Evolutionary conservation across 129 eudicot genomes (phyloP).

Genomic region (carrot (Daucus carota)): DNA sequence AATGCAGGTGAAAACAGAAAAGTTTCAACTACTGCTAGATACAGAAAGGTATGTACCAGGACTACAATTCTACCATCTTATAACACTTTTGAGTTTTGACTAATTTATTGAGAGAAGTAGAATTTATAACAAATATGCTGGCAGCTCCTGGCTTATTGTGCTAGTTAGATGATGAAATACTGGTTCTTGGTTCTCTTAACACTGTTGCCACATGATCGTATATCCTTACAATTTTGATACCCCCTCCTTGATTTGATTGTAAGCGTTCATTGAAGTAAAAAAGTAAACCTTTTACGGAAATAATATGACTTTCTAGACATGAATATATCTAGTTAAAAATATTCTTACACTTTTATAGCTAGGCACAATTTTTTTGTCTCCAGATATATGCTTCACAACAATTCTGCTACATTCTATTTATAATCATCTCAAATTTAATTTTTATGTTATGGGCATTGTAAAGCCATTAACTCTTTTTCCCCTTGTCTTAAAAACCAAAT

Average conservation of each 20-base stretch:
- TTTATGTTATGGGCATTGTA: not conserved
- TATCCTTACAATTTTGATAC: not conserved
- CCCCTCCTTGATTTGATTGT: not conserved
- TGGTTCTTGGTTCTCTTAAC: not conserved
- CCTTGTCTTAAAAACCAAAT: not conserved
- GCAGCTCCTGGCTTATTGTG: not conserved
- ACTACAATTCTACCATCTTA: not conserved
- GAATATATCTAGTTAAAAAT: not conserved
- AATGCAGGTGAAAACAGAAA: conserved; percentile 42
- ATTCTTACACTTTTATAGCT: not conserved
- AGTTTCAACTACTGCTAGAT: conserved; percentile 35
- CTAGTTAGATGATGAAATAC: not conserved
- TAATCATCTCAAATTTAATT: not conserved
- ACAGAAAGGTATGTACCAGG: conserved; percentile 37
- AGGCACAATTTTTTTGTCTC: not conserved
- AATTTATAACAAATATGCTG: not conserved
- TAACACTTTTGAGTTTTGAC: not conserved
- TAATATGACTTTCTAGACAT: not conserved
- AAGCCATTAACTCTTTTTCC: not conserved
- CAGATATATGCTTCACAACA: not conserved
- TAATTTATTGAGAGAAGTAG: not conserved
- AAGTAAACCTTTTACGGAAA: not conserved
- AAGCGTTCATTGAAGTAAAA: not conserved
- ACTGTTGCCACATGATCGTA: not conserved
- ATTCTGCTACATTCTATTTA: not conserved